Evolutionary conservation across 768 basidiomycete species (phyloP), one percentile per base, ranked within the genome.

Genomic region (Lactarius akahatsu): DNA sequence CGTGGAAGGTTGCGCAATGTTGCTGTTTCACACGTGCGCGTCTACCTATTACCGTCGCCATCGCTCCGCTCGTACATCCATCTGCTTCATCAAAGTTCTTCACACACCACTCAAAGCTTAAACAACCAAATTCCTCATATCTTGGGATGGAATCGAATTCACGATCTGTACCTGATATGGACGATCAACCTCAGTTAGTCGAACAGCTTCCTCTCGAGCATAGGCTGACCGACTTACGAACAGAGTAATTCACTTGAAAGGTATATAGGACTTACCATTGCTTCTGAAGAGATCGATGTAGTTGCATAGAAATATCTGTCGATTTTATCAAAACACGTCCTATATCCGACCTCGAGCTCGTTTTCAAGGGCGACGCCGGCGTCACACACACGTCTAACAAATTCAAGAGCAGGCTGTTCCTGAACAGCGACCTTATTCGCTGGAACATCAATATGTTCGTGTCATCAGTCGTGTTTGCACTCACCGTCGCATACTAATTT

Each of bases 121-220:
- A 38, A 38, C 10, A 38, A 13, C 36, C 36, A 38, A 38, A 13
- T 38, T 38, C 0, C 3, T 23, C 4, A 45, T 15, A 45, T n/a
- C 8, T 47, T 47, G 5, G 20, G 9, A n/a, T 47, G 3, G n/a
- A 47, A 47, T 47, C n/a, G 4, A 13, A 5, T 23, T n/a, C 13
- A 13, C 36, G 4, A 38, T 38, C 34, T 38, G 36, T 13, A 38
- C 13, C 36, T 38, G 36, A 47, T 10, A 47, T 47, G 45, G n/a
- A 5, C 45, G n/a, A 23, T 23, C 45, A 11, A 13, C 1, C 11
- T n/a, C n/a, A n/a, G 45, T 47, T 23, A 47, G 45, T 47, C 45
- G 4, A 1, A 23, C n/a, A 4, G 9, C 10, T 11, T 11, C 9
- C 4, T 3, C 18, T 11, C 1, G 0, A 1, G 8, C 10, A 16